These are phyloP conservation scores for Mycothermus thermophilus DNA, from an alignment of 495 filamentous ascomycete species.

Conservation along the genomic window DNA sequence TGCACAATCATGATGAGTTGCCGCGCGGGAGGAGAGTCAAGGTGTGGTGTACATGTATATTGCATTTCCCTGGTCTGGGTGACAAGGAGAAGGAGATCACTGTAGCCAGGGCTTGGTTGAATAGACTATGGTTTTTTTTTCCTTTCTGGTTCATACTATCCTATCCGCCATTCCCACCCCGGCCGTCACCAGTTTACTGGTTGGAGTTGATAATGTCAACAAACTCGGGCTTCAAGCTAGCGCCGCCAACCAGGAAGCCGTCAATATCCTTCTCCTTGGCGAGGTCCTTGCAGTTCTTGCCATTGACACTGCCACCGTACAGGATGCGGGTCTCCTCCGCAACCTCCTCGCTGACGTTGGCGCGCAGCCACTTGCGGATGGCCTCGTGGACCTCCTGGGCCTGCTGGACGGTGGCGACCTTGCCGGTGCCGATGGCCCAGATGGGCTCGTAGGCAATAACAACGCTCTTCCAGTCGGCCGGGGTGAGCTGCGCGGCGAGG, in stretches of 20 bases:
- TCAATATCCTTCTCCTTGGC: conserved; percentile 88
- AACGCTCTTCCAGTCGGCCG: conserved; percentile 75
- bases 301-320: conserved; percentile 91
- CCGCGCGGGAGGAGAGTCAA: neutral
- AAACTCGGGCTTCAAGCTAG: conserved; percentile 93
- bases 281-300: conserved; percentile 95
- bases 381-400: conserved; percentile 90
- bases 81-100: neutral
- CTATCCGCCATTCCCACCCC: neutral
- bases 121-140: too few relatives aligned
- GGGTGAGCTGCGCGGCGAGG: conserved; percentile 48
- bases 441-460: conserved; percentile 98
- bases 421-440: conserved; percentile 98
- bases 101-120: too few relatives aligned
- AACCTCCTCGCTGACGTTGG: conserved; percentile 54
- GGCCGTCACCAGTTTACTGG: conserved; percentile 17
- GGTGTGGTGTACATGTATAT: neutral
- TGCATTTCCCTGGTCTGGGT: neutral
- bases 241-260: conserved; percentile 95
- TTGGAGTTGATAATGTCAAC: conserved; percentile 49
- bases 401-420: conserved; percentile 87
- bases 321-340: conserved; percentile 75
- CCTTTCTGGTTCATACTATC: too few relatives aligned
- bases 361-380: conserved; percentile 77
- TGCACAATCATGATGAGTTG: neutral